A percentile compares a stretch with the other conserved stretches of the same genome.
phyloP scores from a whole-genome alignment of 116 monocot genomes.

The Zostera marina region DNA sequence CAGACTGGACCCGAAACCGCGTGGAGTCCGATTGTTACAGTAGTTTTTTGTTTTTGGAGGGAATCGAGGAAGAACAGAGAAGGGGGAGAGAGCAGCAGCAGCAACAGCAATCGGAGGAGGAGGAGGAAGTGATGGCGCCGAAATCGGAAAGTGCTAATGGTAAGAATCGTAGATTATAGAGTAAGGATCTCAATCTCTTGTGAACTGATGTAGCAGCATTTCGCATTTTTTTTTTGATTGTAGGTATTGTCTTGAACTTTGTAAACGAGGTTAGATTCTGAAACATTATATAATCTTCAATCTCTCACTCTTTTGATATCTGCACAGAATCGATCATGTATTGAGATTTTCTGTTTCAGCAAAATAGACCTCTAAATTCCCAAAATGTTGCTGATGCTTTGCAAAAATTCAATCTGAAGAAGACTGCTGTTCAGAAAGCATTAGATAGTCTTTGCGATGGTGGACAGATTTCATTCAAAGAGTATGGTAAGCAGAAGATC shows the following conservation, averaged over 20 bases:
- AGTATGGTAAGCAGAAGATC: conserved; percentile 97
- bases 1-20: too few relatives aligned
- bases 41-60: not conserved
- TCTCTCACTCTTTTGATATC: too few relatives aligned
- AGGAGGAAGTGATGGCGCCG: conserved; percentile 5
- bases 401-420: conserved; percentile 89
- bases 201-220: not conserved
- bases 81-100: too few relatives aligned
- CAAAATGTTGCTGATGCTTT: conserved; percentile 91
- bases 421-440: conserved; percentile 79
- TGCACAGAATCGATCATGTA: too few relatives aligned
- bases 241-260: not conserved
- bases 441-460: conserved; percentile 55
- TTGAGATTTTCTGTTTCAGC: conserved; percentile 31
- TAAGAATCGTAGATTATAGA: not conserved
- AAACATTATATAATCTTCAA: not conserved
- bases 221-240: not conserved
- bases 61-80: not conserved
- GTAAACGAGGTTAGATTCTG: not conserved
- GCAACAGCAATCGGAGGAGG: not conserved
- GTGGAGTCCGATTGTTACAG: too few relatives aligned
- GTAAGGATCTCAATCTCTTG: not conserved
- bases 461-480: conserved; percentile 77
- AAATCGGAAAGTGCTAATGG: conserved; percentile 20
- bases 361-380: conserved; percentile 79